phyloP scores from a whole-genome alignment of 192 early-diverging fungal species.

The Ambispora gerdemannii region DNA sequence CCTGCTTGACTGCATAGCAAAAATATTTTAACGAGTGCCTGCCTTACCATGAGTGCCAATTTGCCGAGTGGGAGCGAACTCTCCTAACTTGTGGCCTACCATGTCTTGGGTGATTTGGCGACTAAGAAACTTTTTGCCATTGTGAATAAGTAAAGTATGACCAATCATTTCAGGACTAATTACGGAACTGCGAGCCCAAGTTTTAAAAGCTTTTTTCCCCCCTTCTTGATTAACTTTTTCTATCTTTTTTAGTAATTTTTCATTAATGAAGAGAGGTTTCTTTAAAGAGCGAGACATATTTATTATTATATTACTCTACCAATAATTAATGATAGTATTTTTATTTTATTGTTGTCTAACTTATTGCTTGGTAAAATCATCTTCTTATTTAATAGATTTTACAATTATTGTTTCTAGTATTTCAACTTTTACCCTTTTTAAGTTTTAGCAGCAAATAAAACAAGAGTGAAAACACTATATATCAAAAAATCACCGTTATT shows the following conservation, averaged over 20 bases:
- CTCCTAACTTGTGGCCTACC: not conserved
- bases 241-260: not conserved
- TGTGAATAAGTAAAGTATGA: slow-evolving; percentile 16
- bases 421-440: too few species aligned
- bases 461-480: too few species aligned
- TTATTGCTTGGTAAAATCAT: too few species aligned
- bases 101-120: slow-evolving; percentile 8
- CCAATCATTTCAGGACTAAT: slow-evolving; percentile 19
- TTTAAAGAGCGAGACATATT: not conserved
- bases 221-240: slow-evolving; percentile 5
- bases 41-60: not conserved
- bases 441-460: too few species aligned
- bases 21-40: not conserved
- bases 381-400: too few species aligned
- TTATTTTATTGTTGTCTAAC: too few species aligned
- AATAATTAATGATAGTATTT: too few species aligned
- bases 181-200: slow-evolving; percentile 5
- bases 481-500: too few species aligned
- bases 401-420: too few species aligned
- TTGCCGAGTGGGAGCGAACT: slow-evolving; percentile 2
- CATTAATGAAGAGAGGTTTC: not conserved
- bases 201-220: not conserved
- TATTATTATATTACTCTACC: too few species aligned
- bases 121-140: slow-evolving; percentile 5
- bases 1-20: too few species aligned